Evolutionary conservation across 805 yeast species (phyloP).

Genomic region (Sporopachydermia quercuum): DNA sequence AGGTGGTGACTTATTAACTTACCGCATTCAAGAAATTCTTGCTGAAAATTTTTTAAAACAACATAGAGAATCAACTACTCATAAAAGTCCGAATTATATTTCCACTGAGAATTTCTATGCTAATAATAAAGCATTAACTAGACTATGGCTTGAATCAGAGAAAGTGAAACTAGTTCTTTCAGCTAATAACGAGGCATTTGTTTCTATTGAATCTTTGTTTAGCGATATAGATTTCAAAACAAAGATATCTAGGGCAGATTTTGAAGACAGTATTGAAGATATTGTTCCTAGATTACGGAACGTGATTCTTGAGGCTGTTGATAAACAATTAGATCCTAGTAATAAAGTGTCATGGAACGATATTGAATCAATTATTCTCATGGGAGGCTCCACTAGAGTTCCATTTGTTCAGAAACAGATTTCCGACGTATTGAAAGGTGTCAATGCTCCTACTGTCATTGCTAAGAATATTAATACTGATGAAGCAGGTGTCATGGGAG

Average conservation of each 20-base stretch:
- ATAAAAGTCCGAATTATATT: too few relatives aligned
- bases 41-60: constrained; percentile 39
- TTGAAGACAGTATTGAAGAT: constrained; percentile 42
- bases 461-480: constrained; percentile 88
- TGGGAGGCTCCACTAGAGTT: constrained; percentile 86
- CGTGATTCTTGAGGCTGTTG: not conserved
- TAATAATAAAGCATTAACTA: constrained; percentile 45
- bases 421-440: constrained; percentile 23
- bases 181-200: constrained; percentile 70
- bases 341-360: too few relatives aligned
- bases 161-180: constrained; percentile 77
- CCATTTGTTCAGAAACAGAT: constrained; percentile 63
- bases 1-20: constrained; percentile 69
- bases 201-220: constrained; percentile 60
- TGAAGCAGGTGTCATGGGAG: constrained; percentile 85
- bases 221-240: constrained; percentile 64
- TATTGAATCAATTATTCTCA: constrained; percentile 53
- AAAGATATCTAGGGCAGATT: constrained; percentile 59
- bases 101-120: constrained; percentile 24
- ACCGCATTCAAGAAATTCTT: constrained; percentile 45
- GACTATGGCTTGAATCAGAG: constrained; percentile 73
- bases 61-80: constrained; percentile 26
- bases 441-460: constrained; percentile 29
- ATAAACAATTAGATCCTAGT: not conserved
- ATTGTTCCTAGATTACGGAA: constrained; percentile 25